Evolutionary conservation across 768 basidiomycete genomes (phyloP).

Genomic region (Thelephora ganbajun): DNA sequence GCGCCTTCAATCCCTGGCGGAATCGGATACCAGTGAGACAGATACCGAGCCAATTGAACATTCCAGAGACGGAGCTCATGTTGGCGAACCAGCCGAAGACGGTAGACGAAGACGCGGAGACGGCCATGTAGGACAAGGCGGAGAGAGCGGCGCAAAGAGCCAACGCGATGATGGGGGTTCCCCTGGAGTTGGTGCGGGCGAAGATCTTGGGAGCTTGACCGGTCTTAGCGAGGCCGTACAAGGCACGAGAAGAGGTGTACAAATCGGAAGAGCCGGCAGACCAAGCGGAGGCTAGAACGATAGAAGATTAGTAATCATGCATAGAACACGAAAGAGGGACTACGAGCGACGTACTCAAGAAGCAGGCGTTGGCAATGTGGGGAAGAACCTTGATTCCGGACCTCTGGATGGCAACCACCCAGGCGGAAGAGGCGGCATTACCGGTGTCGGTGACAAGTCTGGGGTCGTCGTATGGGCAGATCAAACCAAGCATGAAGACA

Average conservation of each 20-base stretch:
- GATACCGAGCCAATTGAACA: constrained; percentile 25
- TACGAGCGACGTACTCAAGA: not conserved
- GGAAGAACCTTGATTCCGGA: constrained; percentile 50
- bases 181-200: constrained; percentile 22
- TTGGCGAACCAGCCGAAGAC: constrained; percentile 24
- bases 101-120: not conserved
- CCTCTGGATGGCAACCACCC: constrained; percentile 38
- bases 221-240: constrained; percentile 41
- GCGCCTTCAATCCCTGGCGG: constrained; percentile 23
- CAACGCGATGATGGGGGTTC: constrained; percentile 19
- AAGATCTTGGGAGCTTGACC: constrained; percentile 56
- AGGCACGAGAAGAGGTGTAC: constrained; percentile 23
- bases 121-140: constrained; percentile 23
- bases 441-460: constrained; percentile 22
- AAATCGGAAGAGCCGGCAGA: constrained; percentile 27
- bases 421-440: constrained; percentile 35
- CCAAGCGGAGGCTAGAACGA: constrained; percentile 30
- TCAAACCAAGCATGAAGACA: constrained; percentile 31
- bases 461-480: constrained; percentile 33
- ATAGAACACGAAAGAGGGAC: too few species aligned
- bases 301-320: constrained; percentile 9
- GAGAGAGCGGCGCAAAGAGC: constrained; percentile 19
- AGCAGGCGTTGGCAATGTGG: constrained; percentile 20
- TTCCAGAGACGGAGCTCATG: constrained; percentile 11
- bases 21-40: constrained; percentile 28